Evolutionary conservation across 371 early-diverging fungal species (phyloP).

Genomic region (Neoconidiobolus thromboides): DNA sequence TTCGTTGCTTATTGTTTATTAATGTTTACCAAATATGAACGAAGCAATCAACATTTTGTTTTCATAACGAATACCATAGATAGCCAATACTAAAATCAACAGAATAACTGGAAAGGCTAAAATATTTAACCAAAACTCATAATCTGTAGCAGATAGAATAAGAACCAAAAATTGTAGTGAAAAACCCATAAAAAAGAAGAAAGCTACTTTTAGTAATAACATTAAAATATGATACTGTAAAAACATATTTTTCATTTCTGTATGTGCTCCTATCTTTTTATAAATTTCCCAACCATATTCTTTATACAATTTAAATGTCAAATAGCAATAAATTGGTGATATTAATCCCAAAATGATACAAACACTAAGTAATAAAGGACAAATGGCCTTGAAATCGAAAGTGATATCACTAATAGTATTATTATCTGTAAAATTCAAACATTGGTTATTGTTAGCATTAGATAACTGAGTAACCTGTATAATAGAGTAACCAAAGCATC

Average conservation of each 20-base stretch:
- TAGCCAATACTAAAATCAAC: slow-evolving; percentile 43
- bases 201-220: slow-evolving; percentile 68
- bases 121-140: slow-evolving; percentile 55
- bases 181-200: slow-evolving; percentile 75
- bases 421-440: background rate
- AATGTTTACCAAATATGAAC: slow-evolving; percentile 8
- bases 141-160: slow-evolving; percentile 37
- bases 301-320: slow-evolving; percentile 34
- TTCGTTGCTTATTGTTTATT: no score
- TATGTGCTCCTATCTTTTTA: slow-evolving; percentile 86
- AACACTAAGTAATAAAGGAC: slow-evolving; percentile 10
- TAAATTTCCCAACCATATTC: slow-evolving; percentile 91
- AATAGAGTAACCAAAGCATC: slow-evolving; percentile 55
- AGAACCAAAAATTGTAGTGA: slow-evolving; percentile 75
- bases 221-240: slow-evolving; percentile 73
- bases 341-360: slow-evolving; percentile 11
- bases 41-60: slow-evolving; percentile 19
- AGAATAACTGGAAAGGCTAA: slow-evolving; percentile 53
- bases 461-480: slow-evolving; percentile 24
- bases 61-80: slow-evolving; percentile 60
- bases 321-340: slow-evolving; percentile 11
- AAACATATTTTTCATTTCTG: slow-evolving; percentile 69
- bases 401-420: background rate
- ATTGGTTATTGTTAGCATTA: background rate
- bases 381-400: background rate